Evolutionary conservation across 805 yeast genomes (phyloP).

Genomic region (Hermanozyma aechmeae): DNA sequence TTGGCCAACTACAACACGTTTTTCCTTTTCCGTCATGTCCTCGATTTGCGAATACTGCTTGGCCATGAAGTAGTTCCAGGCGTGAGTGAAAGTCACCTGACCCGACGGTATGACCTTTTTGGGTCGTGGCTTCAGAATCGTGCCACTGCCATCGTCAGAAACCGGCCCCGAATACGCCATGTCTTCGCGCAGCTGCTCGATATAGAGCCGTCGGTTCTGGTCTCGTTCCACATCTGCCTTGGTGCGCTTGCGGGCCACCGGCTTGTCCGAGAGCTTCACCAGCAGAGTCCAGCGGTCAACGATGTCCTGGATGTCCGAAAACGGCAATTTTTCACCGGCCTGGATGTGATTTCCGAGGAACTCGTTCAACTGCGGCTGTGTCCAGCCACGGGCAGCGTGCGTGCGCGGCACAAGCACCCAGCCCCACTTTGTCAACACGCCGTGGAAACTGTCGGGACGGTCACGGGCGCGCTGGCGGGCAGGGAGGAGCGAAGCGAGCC

Average conservation of each 20-base stretch:
- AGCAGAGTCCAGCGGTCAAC: constrained; percentile 10
- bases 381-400: constrained; percentile 13
- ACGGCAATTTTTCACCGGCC: background rate
- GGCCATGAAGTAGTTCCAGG: constrained; percentile 26
- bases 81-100: constrained; percentile 19
- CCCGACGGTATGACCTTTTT: no score
- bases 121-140: no score
- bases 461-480: no score
- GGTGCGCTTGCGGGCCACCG: constrained; percentile 7
- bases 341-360: constrained; percentile 1
- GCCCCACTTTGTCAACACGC: constrained; percentile 11
- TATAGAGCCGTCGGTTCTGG: constrained; percentile 12
- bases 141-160: no score
- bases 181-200: constrained; percentile 16
- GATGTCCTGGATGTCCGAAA: constrained; percentile 3
- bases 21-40: constrained; percentile 8
- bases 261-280: constrained; percentile 6
- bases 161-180: no score
- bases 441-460: constrained; percentile 10
- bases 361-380: constrained; percentile 5
- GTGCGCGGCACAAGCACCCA: constrained; percentile 14
- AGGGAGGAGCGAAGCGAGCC: no score
- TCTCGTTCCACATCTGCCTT: constrained; percentile 5
- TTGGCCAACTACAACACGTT: constrained; percentile 7
- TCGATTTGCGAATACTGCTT: constrained; percentile 9